Evolutionary conservation across 164 flowering plant genomes (phyloP).

Genomic region (Nymphaea thermarum): DNA sequence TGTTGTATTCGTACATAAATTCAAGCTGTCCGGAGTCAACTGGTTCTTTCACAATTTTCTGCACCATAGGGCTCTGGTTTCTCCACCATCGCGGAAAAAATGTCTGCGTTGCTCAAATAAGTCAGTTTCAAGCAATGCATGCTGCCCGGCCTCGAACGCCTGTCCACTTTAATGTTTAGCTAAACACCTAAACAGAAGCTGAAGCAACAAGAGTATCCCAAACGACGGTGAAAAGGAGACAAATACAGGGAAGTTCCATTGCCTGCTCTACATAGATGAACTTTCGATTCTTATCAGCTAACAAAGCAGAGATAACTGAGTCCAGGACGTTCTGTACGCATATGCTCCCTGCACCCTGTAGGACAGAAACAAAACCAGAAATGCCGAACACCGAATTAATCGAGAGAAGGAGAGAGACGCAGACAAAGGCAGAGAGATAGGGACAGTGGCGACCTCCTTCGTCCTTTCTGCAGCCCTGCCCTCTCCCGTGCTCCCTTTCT

Average conservation of each 20-base stretch:
- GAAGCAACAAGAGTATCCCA: no score
- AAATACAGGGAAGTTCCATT: not conserved
- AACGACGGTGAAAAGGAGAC: no score
- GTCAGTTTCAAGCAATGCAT: no score
- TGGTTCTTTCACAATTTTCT: slow-evolving; percentile 47
- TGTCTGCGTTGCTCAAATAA: slow-evolving; percentile 25
- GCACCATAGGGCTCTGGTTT: slow-evolving; percentile 34
- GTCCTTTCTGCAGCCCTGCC: no score
- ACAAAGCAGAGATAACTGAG: slow-evolving; percentile 53
- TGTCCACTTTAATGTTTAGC: no score
- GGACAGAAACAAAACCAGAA: slow-evolving; percentile 22
- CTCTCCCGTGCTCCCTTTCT: no score
- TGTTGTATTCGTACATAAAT: slow-evolving; percentile 41
- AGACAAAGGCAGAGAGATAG: not conserved
- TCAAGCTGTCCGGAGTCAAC: slow-evolving; percentile 74
- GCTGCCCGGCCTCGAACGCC: no score
- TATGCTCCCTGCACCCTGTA: slow-evolving; percentile 43
- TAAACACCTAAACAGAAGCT: no score
- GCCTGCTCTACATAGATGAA: slow-evolving; percentile 78
- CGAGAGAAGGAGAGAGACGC: not conserved
- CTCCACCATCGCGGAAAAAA: slow-evolving; percentile 91
- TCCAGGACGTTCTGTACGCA: slow-evolving; percentile 67
- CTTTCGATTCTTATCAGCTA: slow-evolving; percentile 56
- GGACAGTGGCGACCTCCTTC: not conserved
- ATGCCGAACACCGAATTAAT: slow-evolving; percentile 5